Conservation (phyloP, 306 rosid species). For the Gynostemma pentaphyllum region DNA sequence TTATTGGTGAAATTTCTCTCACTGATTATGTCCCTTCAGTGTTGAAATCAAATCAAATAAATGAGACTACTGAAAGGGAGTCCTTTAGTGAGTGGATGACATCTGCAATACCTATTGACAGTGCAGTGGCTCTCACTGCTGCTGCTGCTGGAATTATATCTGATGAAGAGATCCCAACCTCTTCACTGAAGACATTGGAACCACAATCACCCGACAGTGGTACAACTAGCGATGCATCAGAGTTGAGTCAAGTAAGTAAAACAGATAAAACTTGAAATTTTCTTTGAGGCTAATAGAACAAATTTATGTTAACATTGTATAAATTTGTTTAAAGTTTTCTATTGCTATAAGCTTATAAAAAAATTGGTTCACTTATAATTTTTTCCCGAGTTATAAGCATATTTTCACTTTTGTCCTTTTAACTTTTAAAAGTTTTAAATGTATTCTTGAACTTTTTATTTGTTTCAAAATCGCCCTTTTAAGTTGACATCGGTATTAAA, state of each 20-base stretch:
- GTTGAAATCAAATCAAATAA: conserved; percentile 34
- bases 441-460: no score
- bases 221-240: conserved; percentile 55
- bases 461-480: no score
- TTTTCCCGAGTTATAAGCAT: no score
- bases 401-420: no score
- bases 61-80: conserved; percentile 33
- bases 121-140: conserved; percentile 52
- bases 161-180: conserved; percentile 36
- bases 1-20: conserved; percentile 45
- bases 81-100: conserved; percentile 52
- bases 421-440: no score
- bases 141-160: conserved; percentile 80
- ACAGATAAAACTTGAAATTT: conserved; percentile 33
- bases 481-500: no score
- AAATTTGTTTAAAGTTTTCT: background rate
- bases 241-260: conserved; percentile 41
- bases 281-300: conserved; percentile 19
- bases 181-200: conserved; percentile 44
- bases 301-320: background rate
- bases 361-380: no score
- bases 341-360: no score
- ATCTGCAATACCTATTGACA: conserved; percentile 72
- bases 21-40: conserved; percentile 33
- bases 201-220: conserved; percentile 54